Evolutionary conservation across 192 early-diverging fungal genomes (phyloP).

Genomic region (Chytriomyces hyalinus): DNA sequence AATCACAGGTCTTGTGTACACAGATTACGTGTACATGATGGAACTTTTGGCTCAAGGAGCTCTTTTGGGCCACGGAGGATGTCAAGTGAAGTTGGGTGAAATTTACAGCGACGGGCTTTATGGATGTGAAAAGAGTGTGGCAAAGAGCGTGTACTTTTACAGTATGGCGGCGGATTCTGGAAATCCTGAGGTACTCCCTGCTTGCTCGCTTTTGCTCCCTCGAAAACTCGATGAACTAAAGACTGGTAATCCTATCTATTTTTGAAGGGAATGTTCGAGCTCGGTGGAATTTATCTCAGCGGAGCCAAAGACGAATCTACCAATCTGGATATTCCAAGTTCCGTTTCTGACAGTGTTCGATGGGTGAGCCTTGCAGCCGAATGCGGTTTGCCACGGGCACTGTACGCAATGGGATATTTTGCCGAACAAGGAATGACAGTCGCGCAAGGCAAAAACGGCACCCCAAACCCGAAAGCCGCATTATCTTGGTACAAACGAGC

Average conservation of each 20-base stretch:
- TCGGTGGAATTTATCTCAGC: constrained; percentile 84
- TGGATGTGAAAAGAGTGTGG: constrained; percentile 69
- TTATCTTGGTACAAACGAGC: constrained; percentile 45
- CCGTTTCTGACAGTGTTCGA: constrained; percentile 77
- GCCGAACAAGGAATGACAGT: constrained; percentile 77
- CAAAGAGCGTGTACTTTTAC: constrained; percentile 77
- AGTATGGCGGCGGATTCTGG: constrained; percentile 78
- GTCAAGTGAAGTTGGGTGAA: constrained; percentile 80
- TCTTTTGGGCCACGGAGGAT: constrained; percentile 70
- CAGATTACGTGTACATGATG: constrained; percentile 77
- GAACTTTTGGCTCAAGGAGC: constrained; percentile 78
- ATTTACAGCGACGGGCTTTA: constrained; percentile 81
- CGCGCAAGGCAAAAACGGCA: constrained; percentile 48
- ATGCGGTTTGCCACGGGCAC: constrained; percentile 75
- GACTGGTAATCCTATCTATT: neutral
- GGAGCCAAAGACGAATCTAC: constrained; percentile 65
- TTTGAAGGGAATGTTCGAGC: constrained; percentile 80
- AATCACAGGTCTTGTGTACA: constrained; percentile 70
- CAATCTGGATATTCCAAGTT: constrained; percentile 53
- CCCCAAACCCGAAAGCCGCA: constrained; percentile 63
- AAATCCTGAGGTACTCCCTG: constrained; percentile 52
- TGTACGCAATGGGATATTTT: constrained; percentile 92
- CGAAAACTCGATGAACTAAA: neutral
- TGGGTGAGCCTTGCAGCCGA: constrained; percentile 85
- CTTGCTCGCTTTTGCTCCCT: constrained; percentile 2